Conservation (phyloP, 2,329 filamentous ascomycete species). For the Periglandula ipomoeae region DNA sequence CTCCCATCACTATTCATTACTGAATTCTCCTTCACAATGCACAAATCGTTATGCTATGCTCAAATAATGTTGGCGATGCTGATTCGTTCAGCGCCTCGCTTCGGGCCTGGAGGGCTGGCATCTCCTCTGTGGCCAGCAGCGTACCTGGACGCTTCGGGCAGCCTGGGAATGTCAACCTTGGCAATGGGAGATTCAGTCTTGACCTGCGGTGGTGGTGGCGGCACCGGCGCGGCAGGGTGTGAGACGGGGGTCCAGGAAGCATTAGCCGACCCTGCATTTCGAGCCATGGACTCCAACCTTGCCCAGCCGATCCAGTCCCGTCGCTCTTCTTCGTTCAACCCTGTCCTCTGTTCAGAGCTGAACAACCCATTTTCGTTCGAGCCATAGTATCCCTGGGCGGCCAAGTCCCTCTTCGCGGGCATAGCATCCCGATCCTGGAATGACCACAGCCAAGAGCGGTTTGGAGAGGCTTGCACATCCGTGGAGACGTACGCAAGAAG, state of each 20-base stretch:
- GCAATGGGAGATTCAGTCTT: slow-evolving; percentile 24
- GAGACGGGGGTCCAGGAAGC: slow-evolving; percentile 22
- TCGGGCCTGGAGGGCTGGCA: slow-evolving; percentile 18
- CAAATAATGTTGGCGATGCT: slow-evolving; percentile 31
- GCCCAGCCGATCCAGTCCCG: slow-evolving; percentile 77
- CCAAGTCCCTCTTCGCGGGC: slow-evolving; percentile 13
- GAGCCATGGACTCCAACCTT: slow-evolving; percentile 47
- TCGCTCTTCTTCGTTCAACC: slow-evolving; percentile 46
- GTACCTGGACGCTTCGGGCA: slow-evolving; percentile 22
- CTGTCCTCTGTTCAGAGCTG: slow-evolving; percentile 38
- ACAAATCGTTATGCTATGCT: background rate
- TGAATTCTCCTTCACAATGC: background rate
- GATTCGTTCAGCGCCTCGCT: slow-evolving; percentile 22
- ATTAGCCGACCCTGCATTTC: slow-evolving; percentile 21
- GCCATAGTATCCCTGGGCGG: slow-evolving; percentile 11
- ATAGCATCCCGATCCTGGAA: slow-evolving; percentile 42
- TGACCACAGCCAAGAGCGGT: slow-evolving; percentile 78
- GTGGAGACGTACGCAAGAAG: slow-evolving; percentile 78
- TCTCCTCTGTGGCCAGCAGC: slow-evolving; percentile 18
- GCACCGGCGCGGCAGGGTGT: slow-evolving; percentile 17
- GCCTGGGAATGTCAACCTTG: slow-evolving; percentile 18
- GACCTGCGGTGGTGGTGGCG: slow-evolving; percentile 23
- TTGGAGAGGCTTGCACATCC: slow-evolving; percentile 72
- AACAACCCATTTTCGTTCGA: slow-evolving; percentile 28
- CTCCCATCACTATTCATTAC: background rate